Conservation (phyloP, 2,329 filamentous ascomycete species). For the Aspergillus unguis region DNA sequence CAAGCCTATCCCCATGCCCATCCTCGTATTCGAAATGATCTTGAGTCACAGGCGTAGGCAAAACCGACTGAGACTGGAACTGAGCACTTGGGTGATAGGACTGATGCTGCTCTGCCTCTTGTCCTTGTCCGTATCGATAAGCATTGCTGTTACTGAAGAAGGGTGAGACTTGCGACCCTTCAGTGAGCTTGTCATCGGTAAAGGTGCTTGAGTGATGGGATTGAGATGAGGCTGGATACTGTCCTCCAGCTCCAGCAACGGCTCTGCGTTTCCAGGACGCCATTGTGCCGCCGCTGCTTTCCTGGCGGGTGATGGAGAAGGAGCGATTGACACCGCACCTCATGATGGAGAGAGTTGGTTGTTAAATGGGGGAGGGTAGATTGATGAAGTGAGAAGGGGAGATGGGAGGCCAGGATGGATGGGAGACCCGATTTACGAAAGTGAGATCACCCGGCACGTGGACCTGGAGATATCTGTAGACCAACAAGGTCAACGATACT, state of each 20-base stretch:
- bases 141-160: slow-evolving; percentile 1
- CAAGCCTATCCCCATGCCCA: slow-evolving; percentile 21
- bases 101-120: neutral
- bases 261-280: neutral
- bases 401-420: neutral
- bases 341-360: neutral
- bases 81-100: neutral
- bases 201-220: slow-evolving; percentile 9
- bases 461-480: neutral
- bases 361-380: neutral
- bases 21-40: too few species aligned
- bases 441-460: slow-evolving; percentile 7
- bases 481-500: neutral
- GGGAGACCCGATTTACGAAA: neutral
- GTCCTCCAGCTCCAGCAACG: neutral
- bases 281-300: neutral
- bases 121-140: neutral
- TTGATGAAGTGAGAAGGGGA: neutral
- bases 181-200: slow-evolving; percentile 24
- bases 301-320: neutral
- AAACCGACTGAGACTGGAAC: neutral
- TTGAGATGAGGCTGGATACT: neutral
- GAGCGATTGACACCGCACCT: neutral
- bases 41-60: neutral
- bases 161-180: slow-evolving; percentile 20